Evolutionary conservation across 2,329 filamentous ascomycete species (phyloP), one percentile per base, ranked within the genome.

Genomic region (Erysiphe pulchra): DNA sequence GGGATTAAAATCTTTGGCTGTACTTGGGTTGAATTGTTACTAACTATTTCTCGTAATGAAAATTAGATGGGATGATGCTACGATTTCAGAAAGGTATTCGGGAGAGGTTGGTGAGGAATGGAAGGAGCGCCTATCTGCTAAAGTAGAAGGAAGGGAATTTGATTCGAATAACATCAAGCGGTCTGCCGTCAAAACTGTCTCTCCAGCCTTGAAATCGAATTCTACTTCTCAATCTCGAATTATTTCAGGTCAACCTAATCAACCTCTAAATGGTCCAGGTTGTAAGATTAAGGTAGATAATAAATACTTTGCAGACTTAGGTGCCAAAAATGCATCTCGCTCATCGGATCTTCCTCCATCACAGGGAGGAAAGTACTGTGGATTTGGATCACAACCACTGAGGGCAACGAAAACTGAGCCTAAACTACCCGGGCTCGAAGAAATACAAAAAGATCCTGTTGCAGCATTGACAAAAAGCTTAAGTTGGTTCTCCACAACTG

Each of bases 81-180:
- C 83, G 7, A 92, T 94, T 52, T 78, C 83, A 49, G 85, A 94
- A 61, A 69, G 87, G 47, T 95, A 95, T 59, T 78, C 85, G 50
- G 81, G 82, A 46, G 83, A 90, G 51, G 81, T 80, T 0, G 87
- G 86, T 46, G 87, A 94, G 62, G 87, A 94, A 64, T 95, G 80
- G 75, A 94, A 94, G 62, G 86, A 93, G 60, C 71, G 85, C 50
- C 62, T 95, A 51, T 77, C 75, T 32, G 82, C 81, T 55, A 87
- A 90, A 65, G 82, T 92, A 7, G 90, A 95, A 61, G 82, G 80
- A 12, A 71, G 71, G 48, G 83, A 92, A 53, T 95, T 92, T 58
- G 71, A 77, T 59, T 77, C 76, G 60, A 58, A 58, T 41, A 47
- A 53, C 9, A 45, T 38, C 10, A 30, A n/a, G n/a, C 30, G 18